Evolutionary conservation across 148 eudicot genomes (phyloP), one percentile per base, ranked within the genome.

Genomic region (Diospyros lotus): DNA sequence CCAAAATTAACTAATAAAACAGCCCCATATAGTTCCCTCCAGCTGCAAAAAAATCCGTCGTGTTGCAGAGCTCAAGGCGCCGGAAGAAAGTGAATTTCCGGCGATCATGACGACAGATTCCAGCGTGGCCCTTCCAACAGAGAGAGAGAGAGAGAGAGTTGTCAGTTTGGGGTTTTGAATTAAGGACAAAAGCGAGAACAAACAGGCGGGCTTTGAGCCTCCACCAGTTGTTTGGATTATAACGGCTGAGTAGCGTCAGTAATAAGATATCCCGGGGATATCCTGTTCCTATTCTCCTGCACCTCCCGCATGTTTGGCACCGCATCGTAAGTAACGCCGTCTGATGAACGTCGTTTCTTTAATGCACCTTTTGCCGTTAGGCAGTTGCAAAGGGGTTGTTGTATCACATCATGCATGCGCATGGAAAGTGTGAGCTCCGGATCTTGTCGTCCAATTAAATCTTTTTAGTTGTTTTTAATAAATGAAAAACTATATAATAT

Each of bases 171-270:
- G 68, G 63, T 44, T 58, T 55, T 4, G 71, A 54, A 69, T 55
- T 65, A 66, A 68, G 15, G 58, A 64, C 41, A 17, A 39, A 38
- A 72, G 68, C 66, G 69, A 71, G 17, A 69, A 60, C 68, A 71
- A 51, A 77, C 72, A 72, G 80, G 80, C 80, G 80, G 80, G 80
- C 64, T 69, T 42, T 55, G 45, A 41, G 78, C 11, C 17, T 43
- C 48, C 58, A 48, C 12, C 28, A 4, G 38, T 63, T 60, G 38
- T 64, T 4, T 51, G 41, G 72, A 67, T 68, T 18, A 5, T 28
- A 50, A 52, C 39, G 58, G 38, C 28, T 14, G 61, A 14, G 28
- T 5, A 0, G 17, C 9, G 72, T 41, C 14, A 7, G 9, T 2
- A 43, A 40, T 64, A 60, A 66, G 69, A 64, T 64, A 64, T 58